Evolutionary conservation across 768 basidiomycete species (phyloP).

Genomic region (Strobilomyces confusus): DNA sequence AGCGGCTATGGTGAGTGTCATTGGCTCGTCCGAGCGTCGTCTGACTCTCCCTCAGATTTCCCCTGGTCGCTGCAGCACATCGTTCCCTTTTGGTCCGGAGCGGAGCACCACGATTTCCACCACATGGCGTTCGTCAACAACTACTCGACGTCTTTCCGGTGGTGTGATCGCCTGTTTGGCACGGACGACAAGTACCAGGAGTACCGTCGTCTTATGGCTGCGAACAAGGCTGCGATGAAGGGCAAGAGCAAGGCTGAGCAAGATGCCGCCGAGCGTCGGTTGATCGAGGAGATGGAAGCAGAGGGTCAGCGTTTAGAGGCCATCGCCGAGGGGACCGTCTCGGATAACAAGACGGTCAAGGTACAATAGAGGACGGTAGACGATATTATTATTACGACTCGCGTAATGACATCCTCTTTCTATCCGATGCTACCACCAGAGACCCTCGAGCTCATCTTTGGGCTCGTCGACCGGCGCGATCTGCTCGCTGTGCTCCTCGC

Average conservation of each 20-base stretch:
- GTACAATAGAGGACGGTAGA: conserved; percentile 18
- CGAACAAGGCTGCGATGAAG: conserved; percentile 55
- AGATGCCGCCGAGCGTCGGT: conserved; percentile 52
- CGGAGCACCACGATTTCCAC: conserved; percentile 98
- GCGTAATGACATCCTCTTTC: background rate
- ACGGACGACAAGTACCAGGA: conserved; percentile 88
- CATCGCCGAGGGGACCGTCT: conserved; percentile 37
- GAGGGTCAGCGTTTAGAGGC: conserved; percentile 73
- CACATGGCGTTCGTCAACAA: conserved; percentile 96
- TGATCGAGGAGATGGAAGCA: conserved; percentile 67
- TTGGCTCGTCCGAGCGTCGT: background rate
- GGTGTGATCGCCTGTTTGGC: conserved; percentile 86
- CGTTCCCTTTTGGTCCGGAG: conserved; percentile 94
- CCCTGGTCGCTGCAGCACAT: conserved; percentile 95
- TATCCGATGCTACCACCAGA: conserved; percentile 33
- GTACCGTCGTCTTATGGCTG: conserved; percentile 65
- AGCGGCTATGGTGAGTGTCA: conserved; percentile 77
- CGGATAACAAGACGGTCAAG: conserved; percentile 21
- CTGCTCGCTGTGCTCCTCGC: conserved; percentile 24
- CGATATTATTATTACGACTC: conserved; percentile 6
- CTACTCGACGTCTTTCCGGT: conserved; percentile 91
- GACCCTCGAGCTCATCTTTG: conserved; percentile 32
- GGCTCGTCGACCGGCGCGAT: conserved; percentile 22
- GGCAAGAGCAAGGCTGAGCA: conserved; percentile 51
- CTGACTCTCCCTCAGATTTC: conserved; percentile 58